Evolutionary conservation across 176 grass and related monocot species (phyloP).

Genomic region (Bothriochloa decipiens): DNA sequence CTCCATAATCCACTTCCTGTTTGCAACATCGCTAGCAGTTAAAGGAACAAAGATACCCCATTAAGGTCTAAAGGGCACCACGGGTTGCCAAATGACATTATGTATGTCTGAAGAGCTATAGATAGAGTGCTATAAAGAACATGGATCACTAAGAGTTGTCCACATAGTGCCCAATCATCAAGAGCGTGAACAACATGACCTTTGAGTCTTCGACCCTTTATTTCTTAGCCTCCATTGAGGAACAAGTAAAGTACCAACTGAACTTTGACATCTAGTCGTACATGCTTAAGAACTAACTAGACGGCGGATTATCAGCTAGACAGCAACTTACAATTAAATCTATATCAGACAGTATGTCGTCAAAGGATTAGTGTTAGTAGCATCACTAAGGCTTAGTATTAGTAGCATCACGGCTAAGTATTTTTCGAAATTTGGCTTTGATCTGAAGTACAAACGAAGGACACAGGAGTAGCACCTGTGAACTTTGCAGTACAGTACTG

Average conservation of each 20-base stretch:
- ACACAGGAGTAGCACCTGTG: neutral
- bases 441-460: neutral
- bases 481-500: neutral
- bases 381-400: too few relatives aligned
- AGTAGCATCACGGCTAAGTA: too few relatives aligned
- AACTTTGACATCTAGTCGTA: conserved; percentile 7
- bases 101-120: conserved; percentile 2
- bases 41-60: conserved; percentile 43
- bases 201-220: neutral
- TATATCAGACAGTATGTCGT: neutral
- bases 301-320: neutral
- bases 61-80: conserved; percentile 17
- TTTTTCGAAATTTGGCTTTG: neutral
- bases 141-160: conserved; percentile 24
- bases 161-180: neutral
- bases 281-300: neutral
- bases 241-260: conserved; percentile 22
- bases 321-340: neutral
- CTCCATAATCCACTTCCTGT: conserved; percentile 30
- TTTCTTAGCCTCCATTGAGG: conserved; percentile 18
- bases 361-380: neutral
- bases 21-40: conserved; percentile 32
- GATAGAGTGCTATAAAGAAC: conserved; percentile 10
- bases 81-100: conserved; percentile 20
- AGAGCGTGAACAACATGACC: neutral